phyloP scores from a whole-genome alignment of 106 monocot genomes.

The Dendrobium chrysotoxum region DNA sequence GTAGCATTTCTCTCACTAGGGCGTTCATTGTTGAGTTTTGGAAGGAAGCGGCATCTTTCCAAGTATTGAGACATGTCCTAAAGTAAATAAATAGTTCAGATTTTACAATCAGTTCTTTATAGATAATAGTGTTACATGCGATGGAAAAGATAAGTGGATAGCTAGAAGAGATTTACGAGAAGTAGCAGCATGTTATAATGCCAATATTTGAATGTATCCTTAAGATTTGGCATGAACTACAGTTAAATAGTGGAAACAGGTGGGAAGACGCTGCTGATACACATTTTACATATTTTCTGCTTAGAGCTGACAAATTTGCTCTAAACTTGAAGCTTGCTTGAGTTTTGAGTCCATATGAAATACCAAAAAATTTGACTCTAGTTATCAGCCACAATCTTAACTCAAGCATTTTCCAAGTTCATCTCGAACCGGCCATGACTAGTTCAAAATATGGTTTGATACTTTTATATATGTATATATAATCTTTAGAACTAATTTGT shows the following conservation, averaged over 20 bases:
- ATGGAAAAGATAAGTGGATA: neutral
- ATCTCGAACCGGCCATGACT: too few relatives aligned
- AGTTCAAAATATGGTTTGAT: too few relatives aligned
- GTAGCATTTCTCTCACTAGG: conserved; percentile 59
- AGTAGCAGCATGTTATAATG: neutral
- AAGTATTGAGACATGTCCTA: conserved; percentile 75
- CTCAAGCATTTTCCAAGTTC: too few relatives aligned
- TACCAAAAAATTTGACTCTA: too few relatives aligned
- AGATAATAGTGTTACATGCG: neutral
- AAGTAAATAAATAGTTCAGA: conserved; percentile 1
- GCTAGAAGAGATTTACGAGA: neutral
- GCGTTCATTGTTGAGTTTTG: conserved; percentile 89
- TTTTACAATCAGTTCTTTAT: neutral
- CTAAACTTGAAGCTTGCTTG: too few relatives aligned
- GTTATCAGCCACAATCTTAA: too few relatives aligned
- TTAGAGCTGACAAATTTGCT: too few relatives aligned
- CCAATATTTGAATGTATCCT: neutral
- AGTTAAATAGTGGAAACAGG: neutral
- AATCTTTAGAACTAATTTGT: too few relatives aligned
- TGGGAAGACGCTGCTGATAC: neutral
- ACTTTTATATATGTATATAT: too few relatives aligned
- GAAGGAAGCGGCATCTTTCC: conserved; percentile 79
- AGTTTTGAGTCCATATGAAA: too few relatives aligned
- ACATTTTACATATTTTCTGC: neutral
- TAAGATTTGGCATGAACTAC: neutral